phyloP scores from a whole-genome alignment of 1,284 basidiomycete genomes.

The Boletus calvinii region DNA sequence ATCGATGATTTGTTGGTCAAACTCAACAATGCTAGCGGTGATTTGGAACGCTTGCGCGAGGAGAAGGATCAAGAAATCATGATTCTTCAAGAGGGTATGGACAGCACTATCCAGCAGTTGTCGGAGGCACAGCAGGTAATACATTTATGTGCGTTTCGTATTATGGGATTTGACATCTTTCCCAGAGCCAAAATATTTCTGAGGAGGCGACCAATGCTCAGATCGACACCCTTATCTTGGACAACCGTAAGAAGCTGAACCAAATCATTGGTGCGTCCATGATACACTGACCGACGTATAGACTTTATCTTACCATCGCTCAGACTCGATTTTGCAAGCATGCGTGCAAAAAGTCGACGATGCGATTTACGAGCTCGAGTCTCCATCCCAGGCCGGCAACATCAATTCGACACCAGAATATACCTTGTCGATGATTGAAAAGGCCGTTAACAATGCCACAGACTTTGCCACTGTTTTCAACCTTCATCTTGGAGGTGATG shows the following conservation, averaged over 20 bases:
- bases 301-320: slow-evolving; percentile 5
- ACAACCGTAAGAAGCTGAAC: slow-evolving; percentile 97
- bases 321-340: slow-evolving; percentile 95
- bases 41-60: slow-evolving; percentile 80
- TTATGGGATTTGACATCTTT: slow-evolving; percentile 15
- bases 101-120: slow-evolving; percentile 88
- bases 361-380: slow-evolving; percentile 95
- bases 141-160: neutral
- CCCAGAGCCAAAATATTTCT: slow-evolving; percentile 75
- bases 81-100: slow-evolving; percentile 96
- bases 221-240: slow-evolving; percentile 95
- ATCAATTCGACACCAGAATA: slow-evolving; percentile 97
- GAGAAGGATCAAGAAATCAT: slow-evolving; percentile 97
- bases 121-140: slow-evolving; percentile 82
- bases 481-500: slow-evolving; percentile 85
- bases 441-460: slow-evolving; percentile 89
- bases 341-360: slow-evolving; percentile 98
- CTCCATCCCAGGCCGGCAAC: slow-evolving; percentile 91
- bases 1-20: slow-evolving; percentile 88
- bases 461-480: slow-evolving; percentile 97
- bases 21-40: slow-evolving; percentile 71
- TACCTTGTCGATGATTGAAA: slow-evolving; percentile 97
- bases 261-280: slow-evolving; percentile 81
- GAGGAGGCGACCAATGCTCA: slow-evolving; percentile 93
- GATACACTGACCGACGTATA: neutral